phyloP scores from a whole-genome alignment of 805 yeast species.

The Zygosaccharomyces rouxii region DNA sequence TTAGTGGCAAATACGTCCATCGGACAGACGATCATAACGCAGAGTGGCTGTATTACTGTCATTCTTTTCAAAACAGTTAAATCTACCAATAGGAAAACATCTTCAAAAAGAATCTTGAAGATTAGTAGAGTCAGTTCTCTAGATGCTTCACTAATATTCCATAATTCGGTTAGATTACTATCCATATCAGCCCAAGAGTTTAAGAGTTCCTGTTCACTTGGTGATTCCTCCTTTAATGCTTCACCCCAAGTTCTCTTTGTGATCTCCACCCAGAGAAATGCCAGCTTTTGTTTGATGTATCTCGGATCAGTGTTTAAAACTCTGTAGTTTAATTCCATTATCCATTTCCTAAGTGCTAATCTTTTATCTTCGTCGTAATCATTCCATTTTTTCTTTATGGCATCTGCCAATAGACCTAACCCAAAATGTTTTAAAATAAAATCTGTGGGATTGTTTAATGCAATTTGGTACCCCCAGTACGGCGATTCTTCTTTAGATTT shows the following conservation, averaged over 20 bases:
- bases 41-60: conserved; percentile 69
- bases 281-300: conserved; percentile 82
- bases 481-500: conserved; percentile 82
- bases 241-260: conserved; percentile 92
- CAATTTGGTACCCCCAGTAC: conserved; percentile 84
- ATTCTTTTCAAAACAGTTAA: conserved; percentile 80
- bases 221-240: conserved; percentile 41
- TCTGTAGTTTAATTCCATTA: conserved; percentile 66
- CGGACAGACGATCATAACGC: conserved; percentile 80
- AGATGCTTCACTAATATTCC: conserved; percentile 61
- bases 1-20: conserved; percentile 56
- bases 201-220: conserved; percentile 40
- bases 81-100: conserved; percentile 86
- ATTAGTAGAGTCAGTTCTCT: conserved; percentile 76
- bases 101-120: conserved; percentile 85
- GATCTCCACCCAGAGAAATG: conserved; percentile 84
- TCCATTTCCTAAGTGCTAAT: conserved; percentile 75
- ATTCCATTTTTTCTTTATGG: conserved; percentile 54
- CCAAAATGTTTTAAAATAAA: conserved; percentile 88
- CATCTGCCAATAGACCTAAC: conserved; percentile 66
- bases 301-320: conserved; percentile 72
- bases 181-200: conserved; percentile 91
- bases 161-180: conserved; percentile 61
- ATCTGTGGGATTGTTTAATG: conserved; percentile 55
- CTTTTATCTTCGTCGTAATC: conserved; percentile 56